Evolutionary conservation across 2,329 filamentous ascomycete genomes (phyloP), one percentile per base, ranked within the genome.

Genomic region (Monilinia laxa): DNA sequence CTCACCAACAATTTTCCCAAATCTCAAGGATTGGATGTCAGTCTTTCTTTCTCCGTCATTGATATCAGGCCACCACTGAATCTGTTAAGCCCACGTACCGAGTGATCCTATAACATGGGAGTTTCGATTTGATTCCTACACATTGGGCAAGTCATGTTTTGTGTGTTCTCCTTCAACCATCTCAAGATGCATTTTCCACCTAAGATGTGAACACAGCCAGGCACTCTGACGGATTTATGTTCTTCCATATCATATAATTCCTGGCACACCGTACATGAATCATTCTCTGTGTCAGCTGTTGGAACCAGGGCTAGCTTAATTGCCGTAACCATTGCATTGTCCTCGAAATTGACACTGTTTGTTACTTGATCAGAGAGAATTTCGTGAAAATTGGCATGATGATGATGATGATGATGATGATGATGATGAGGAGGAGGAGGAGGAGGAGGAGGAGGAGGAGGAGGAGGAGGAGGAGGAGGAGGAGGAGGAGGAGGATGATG

Each of bases 31-130:
- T 4, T 16, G 4, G 18, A 47, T 16, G 16, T 6, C 14, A 20
- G 16, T 47, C 4, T 18, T 18, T 0, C 31, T 47, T 20, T 47
- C 45, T 18, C 45, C 4, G 1, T 11, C 45, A 49, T 10, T 9
- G 7, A 9, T 49, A 9, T 20, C 20, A 4, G 6, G 47, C 47
- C 12, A 4, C 14, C 56, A 14, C 20, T 11, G 7, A 16, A 10
- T 14, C 20, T 1, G 12, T 6, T 11, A 9, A 28, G 1, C 20
- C 40, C 25, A 3, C 7, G 1, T 14, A n/a, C 12, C 3, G 5
- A 6, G 9, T 3, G 0, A n/a, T 51, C 14, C 12, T 16, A 12
- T 1, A 25, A 7, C 16, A 3, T 2, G 3, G 7, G 20, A 6
- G 23, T 60, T 20, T 49, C 7, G 10, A 23, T 20, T 38, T n/a